Evolutionary conservation across 495 filamentous ascomycete species (phyloP), one percentile per base, ranked within the genome.

Genomic region (Penicillium paradoxum): DNA sequence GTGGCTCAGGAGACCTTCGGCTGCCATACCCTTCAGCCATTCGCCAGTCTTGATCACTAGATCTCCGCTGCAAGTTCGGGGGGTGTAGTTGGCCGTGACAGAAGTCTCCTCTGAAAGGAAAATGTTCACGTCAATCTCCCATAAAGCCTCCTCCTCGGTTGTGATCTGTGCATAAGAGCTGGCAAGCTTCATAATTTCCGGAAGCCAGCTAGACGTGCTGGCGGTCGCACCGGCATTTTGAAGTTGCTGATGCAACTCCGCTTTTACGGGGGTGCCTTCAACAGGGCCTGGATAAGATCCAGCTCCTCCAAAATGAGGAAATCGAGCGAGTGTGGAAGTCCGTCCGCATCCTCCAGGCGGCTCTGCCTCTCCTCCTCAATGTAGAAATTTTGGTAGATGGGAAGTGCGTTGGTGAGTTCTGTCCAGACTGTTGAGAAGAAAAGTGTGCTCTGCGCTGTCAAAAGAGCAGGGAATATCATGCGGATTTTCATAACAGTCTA

Each of bases 61-160:
- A 63, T 96, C 92, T 24, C 90, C 90, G 60, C 89, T 91, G 43
- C 92, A 92, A 11, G 88, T 95, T 44, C 93, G 80, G 24, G 93
- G 88, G 2, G 92, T 95, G 66, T 96, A 98, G 64, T 97, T 97
- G 21, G 91, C 87, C n/a, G 90, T 96, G 43, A 97, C 85, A 11
- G 90, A 89, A 2, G 89, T 92, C 69, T 98, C 93, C 62, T 98
- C 93, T 0, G 90, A 90, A 24, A 98, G 78, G 69, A 95, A 98
- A 1, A 97, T 79, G 42, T 95, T 97, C 48, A 95, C 83, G 69
- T 98, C 93, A 52, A 97, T 85, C 50, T 97, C 90, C 93, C 93
- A 98, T 24, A 98, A 73, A 7, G 87, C 89, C 68, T 95, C 89
- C 62, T 97, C 95, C 64, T 98, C 93, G 11, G 80, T 83, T 4